Evolutionary conservation across 2,329 filamentous ascomycete species (phyloP).

Genomic region (Paecilomyces variotii): DNA sequence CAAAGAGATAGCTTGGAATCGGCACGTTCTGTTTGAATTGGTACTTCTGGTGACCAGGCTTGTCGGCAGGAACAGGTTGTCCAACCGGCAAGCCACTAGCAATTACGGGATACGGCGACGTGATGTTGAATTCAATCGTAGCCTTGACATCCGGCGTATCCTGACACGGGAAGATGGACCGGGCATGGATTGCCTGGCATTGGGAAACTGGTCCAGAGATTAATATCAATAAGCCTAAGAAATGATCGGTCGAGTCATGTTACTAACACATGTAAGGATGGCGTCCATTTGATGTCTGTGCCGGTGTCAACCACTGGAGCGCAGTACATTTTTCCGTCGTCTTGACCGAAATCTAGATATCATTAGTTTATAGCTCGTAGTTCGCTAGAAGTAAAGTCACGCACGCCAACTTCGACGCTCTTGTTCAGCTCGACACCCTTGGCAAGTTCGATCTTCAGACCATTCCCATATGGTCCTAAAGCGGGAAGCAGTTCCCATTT

Average conservation of each 20-base stretch:
- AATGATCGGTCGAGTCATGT: not conserved
- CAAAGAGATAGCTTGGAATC: conserved; percentile 90
- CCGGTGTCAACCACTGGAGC: conserved; percentile 88
- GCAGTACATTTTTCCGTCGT: conserved; percentile 87
- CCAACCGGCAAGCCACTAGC: conserved; percentile 68
- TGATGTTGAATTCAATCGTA: conserved; percentile 84
- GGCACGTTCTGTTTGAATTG: conserved; percentile 84
- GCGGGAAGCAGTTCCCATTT: conserved; percentile 65
- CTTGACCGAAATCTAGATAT: conserved; percentile 55
- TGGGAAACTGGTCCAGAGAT: conserved; percentile 57
- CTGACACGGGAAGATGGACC: conserved; percentile 92
- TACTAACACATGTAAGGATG: conserved; percentile 78
- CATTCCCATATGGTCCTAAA: conserved; percentile 57
- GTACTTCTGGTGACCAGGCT: conserved; percentile 56
- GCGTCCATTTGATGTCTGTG: conserved; percentile 91
- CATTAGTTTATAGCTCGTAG: conserved; percentile 1
- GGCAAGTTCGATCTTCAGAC: conserved; percentile 42
- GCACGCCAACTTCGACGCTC: conserved; percentile 41
- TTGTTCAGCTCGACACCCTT: conserved; percentile 39
- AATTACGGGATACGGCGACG: conserved; percentile 79
- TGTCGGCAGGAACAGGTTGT: conserved; percentile 45
- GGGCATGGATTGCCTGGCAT: conserved; percentile 91
- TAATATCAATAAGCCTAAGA: conserved; percentile 1
- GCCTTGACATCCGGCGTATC: conserved; percentile 97
- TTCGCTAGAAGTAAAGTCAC: conserved; percentile 5